Conservation (phyloP, 2,329 filamentous ascomycete species). For the Emmonsia crescens region DNA sequence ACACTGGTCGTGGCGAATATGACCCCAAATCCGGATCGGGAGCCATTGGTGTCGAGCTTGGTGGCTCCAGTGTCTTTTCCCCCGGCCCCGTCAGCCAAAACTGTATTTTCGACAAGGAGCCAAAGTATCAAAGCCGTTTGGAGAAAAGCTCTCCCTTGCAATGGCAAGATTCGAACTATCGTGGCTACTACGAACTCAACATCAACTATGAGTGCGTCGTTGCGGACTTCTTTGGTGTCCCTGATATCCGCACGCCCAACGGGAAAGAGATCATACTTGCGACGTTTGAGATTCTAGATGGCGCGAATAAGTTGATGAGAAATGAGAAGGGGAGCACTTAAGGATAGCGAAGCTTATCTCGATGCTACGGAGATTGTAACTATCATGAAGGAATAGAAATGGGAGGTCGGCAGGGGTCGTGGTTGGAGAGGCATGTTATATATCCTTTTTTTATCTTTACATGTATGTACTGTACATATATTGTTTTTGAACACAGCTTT, state of each 20-base stretch:
- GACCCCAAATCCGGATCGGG: slow-evolving; percentile 44
- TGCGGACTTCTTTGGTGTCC: slow-evolving; percentile 56
- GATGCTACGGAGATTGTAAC: not conserved
- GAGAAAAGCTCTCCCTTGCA: slow-evolving; percentile 52
- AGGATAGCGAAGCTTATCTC: not conserved
- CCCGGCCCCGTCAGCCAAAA: slow-evolving; percentile 49
- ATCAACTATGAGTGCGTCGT: slow-evolving; percentile 46
- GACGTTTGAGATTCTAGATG: slow-evolving; percentile 41
- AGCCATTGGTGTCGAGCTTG: slow-evolving; percentile 53
- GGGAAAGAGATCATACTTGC: slow-evolving; percentile 55
- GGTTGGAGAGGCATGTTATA: not conserved
- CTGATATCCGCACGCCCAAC: slow-evolving; percentile 50
- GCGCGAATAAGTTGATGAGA: slow-evolving; percentile 1
- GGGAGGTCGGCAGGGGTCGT: not conserved
- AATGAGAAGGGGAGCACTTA: slow-evolving; percentile 1
- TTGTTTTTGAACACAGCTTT: not conserved
- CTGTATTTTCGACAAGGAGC: slow-evolving; percentile 46
- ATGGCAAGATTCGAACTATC: slow-evolving; percentile 64
- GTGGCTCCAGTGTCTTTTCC: slow-evolving; percentile 55
- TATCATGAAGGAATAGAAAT: not conserved
- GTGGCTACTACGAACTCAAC: slow-evolving; percentile 59
- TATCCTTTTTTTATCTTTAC: not conserved
- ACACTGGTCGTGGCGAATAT: slow-evolving; percentile 42
- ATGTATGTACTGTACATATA: not conserved
- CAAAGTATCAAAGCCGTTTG: slow-evolving; percentile 34